A percentile compares a stretch with the other conserved stretches of the same genome.
Evolutionary conservation across 805 yeast species (phyloP).

Genomic region (Kazachstania bromeliacearum): DNA sequence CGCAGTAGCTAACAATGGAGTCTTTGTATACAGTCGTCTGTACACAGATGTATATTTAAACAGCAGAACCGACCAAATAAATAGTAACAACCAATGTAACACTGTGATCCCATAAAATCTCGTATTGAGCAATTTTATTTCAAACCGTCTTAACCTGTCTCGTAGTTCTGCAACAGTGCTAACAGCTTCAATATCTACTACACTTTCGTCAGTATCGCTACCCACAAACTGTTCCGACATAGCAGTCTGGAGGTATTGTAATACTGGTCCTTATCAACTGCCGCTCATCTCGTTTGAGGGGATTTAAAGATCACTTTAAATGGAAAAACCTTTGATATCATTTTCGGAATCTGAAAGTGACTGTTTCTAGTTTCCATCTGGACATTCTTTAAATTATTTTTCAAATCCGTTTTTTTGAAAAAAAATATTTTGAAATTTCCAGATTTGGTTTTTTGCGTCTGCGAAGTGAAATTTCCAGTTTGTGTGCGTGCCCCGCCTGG

Average conservation of each 20-base stretch:
- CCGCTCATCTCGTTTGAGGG: no score
- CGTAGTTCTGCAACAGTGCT: no score
- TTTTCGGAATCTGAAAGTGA: no score
- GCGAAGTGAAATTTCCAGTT: no score
- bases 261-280: background rate
- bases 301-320: no score
- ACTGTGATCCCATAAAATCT: constrained; percentile 41
- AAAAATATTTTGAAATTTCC: no score
- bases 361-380: no score
- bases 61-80: constrained; percentile 40
- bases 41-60: constrained; percentile 48
- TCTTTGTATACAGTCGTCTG: constrained; percentile 49
- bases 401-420: no score
- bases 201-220: background rate
- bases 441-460: no score
- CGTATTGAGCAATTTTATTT: constrained; percentile 1
- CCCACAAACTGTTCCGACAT: background rate
- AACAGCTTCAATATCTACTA: background rate
- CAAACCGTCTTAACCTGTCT: background rate
- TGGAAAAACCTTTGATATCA: no score
- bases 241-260: background rate
- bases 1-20: constrained; percentile 68
- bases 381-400: no score
- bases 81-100: constrained; percentile 45
- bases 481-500: no score